These are phyloP conservation scores for Graphilbum ipis-grandicollis DNA, from an alignment of 2,329 filamentous ascomycete species.

Conservation along the genomic window DNA sequence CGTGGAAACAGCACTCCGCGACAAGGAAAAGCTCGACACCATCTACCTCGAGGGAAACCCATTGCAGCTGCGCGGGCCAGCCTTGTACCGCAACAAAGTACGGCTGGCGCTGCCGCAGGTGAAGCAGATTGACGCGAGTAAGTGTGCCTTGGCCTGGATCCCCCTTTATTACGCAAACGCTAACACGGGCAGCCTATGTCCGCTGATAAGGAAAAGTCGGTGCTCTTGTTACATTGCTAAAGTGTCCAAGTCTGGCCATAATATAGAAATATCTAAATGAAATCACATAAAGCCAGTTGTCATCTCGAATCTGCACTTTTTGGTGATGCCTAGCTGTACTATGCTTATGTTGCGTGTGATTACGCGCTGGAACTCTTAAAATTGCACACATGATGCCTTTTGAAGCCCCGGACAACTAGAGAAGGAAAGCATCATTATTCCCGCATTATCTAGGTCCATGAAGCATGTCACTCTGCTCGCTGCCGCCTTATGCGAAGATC, in stretches of 20 bases:
- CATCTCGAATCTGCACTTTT: neutral
- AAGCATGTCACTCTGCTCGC: no score
- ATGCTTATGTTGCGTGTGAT: neutral
- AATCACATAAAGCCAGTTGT: neutral
- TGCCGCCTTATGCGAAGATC: slow-evolving; percentile 40
- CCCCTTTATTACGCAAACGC: no score
- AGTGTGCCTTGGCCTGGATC: no score
- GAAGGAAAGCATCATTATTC: no score
- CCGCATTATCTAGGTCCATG: no score
- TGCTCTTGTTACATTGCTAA: no score
- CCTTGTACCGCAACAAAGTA: slow-evolving; percentile 88
- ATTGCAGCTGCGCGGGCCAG: slow-evolving; percentile 61
- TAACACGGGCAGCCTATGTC: slow-evolving; percentile 11
- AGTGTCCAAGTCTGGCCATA: no score
- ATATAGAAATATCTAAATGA: no score
- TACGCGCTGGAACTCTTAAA: no score
- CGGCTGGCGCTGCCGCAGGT: slow-evolving; percentile 73
- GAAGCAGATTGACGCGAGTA: slow-evolving; percentile 91
- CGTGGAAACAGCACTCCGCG: slow-evolving; percentile 55
- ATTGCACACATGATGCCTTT: no score
- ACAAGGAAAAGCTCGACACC: slow-evolving; percentile 67
- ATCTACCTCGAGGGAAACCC: slow-evolving; percentile 97
- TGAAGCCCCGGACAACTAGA: no score
- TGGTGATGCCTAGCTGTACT: neutral
- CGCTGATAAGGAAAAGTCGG: slow-evolving; percentile 6